A percentile compares a stretch with the other conserved stretches of the same genome.
These are phyloP conservation scores for Trichoderma sp. DNA, from an alignment of 2,329 filamentous ascomycete species.

Conservation along the genomic window DNA sequence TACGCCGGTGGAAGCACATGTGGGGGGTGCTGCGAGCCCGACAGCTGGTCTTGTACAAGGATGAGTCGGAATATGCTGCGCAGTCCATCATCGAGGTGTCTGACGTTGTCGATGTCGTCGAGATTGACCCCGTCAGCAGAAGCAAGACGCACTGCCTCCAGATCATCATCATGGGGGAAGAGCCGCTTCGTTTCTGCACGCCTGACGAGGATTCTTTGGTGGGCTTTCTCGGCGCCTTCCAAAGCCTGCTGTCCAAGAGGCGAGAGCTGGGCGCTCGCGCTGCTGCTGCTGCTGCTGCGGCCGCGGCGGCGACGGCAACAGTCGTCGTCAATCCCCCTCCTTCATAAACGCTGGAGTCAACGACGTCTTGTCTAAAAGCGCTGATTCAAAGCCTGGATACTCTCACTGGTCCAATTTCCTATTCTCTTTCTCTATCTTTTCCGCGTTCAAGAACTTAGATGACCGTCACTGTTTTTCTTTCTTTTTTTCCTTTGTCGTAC, in stretches of 20 bases:
- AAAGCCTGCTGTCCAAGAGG: conserved; percentile 74
- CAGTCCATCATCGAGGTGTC: conserved; percentile 76
- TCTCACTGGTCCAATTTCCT: not conserved
- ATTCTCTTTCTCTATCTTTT: not conserved
- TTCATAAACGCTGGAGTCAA: not conserved
- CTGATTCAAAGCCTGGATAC: not conserved
- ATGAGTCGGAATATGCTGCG: conserved; percentile 85
- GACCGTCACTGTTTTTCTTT: not conserved
- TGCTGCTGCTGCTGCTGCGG: conserved; percentile 32
- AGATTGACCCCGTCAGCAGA: conserved; percentile 81
- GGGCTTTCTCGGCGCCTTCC: conserved; percentile 84
- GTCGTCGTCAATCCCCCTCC: conserved; percentile 7
- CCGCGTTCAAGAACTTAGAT: not conserved
- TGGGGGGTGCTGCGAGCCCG: conserved; percentile 89
- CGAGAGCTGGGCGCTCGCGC: conserved; percentile 56
- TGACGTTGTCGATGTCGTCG: conserved; percentile 82
- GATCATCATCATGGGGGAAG: conserved; percentile 92
- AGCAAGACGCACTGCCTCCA: conserved; percentile 87
- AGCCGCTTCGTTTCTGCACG: conserved; percentile 73
- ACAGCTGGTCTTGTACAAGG: conserved; percentile 87
- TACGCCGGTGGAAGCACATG: conserved; percentile 90
- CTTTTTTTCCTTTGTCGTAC: not conserved
- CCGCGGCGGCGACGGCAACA: conserved; percentile 31
- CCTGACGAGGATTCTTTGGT: conserved; percentile 77
- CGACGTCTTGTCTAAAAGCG: not conserved